Evolutionary conservation across 306 rosid genomes (phyloP).

Genomic region (Trifolium subterraneum): DNA sequence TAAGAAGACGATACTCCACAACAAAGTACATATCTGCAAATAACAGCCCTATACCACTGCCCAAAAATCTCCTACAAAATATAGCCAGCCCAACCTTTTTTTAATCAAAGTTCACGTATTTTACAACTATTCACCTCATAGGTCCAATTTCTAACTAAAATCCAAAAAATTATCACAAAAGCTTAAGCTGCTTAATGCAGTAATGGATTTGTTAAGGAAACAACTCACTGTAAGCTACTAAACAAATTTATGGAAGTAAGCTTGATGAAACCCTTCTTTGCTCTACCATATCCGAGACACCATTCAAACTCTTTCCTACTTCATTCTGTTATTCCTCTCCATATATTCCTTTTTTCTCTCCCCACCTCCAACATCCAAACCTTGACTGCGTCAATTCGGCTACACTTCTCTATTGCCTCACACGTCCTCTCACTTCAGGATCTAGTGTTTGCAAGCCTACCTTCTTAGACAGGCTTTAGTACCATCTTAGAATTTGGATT

Average conservation of each 20-base stretch:
- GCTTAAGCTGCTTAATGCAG: slow-evolving; percentile 4
- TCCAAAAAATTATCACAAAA: slow-evolving; percentile 10
- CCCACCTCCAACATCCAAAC: neutral
- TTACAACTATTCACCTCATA: slow-evolving; percentile 1
- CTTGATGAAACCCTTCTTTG: neutral
- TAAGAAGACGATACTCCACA: slow-evolving; percentile 9
- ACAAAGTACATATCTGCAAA: slow-evolving; percentile 30
- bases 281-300: neutral
- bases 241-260: neutral
- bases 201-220: neutral
- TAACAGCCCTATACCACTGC: slow-evolving; percentile 13
- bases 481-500: neutral
- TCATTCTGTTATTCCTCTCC: neutral
- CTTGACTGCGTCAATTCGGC: neutral
- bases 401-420: neutral
- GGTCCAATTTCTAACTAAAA: slow-evolving; percentile 5
- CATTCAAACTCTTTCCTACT: neutral
- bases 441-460: neutral
- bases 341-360: slow-evolving; percentile 2
- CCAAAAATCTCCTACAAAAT: slow-evolving; percentile 15
- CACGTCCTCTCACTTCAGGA: neutral
- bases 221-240: neutral
- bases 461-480: neutral
- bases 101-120: neutral
- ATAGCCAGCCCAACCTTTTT: slow-evolving; percentile 21